Base-by-base conservation (phyloP, 2,329 filamentous ascomycete species). In the Exophiala xenobiotica region DNA sequence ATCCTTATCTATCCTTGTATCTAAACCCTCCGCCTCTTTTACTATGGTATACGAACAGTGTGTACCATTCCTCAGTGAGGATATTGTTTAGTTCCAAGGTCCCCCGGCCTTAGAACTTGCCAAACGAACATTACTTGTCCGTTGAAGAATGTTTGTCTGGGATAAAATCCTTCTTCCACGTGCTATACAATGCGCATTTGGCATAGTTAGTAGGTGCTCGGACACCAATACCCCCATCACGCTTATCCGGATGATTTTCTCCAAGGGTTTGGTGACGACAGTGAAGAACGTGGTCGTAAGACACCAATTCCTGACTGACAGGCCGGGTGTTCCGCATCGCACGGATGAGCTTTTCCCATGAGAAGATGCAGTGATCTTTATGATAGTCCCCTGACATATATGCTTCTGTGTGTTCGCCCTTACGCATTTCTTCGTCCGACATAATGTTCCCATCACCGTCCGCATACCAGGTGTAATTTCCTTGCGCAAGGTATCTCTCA, bases 281-380 rank as follows among this genome's bases (percentile, higher is more conserved):
- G 48, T 59, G 56, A 39, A 59, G 55, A 22, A 59, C 56, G 45
- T 59, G 56, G 45, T 59, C 56, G 43, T 59, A 59, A 16, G 50
- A 54, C 40, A 59, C 24, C 27, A 59, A 33, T 45, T 57, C 57
- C 46, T 57, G 51, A 42, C 55, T 59, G 19, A 59, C 42, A 6
- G 41, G 42, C n/a, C 39, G 26, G 23, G 57, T 48, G 48, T 57
- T 57, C 19, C 57, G 54, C 46, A 59, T 43, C 12, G 57, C 57
- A 31, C 57, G 48, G 18, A 59, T 45, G 22, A 57, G 45, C 35
- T 56, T 56, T 33, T 54, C 49, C 56, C 57, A 59, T 6, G 54
- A 53, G 45, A 59, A 59, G 51, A 59, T 51, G 40, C 57, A 57
- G 39, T 59, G 57, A 19, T 50, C 50, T 47, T 56, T 47, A 45